Base-by-base conservation (phyloP, 192 early-diverging fungal species). In the Linnemannia schmuckeri region DNA sequence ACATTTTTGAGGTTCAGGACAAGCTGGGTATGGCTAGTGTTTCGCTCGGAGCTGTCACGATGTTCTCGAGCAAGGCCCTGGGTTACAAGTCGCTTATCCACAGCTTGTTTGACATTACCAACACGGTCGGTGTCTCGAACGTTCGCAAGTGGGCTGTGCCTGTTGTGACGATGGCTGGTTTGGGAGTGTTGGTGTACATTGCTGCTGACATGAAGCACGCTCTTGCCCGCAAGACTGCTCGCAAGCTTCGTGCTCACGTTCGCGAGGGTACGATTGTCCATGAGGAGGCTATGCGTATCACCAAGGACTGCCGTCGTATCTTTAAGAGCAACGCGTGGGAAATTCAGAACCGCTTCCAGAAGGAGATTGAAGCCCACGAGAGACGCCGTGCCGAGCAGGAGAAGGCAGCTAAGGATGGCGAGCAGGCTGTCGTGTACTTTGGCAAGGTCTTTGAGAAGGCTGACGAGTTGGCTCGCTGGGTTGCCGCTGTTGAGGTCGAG, bases 331-430 rank as follows among this genome's bases (percentile, higher is more conserved):
- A 93, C 79, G 94, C 93, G 5, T 94, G 93, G 93, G 93, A 94
- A 72, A 83, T 95, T 61, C 95, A 95, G 86, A 90, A 88, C 81
- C 90, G 91, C 22, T 92, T 94, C 88, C 93, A 95, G 88, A 91
- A 90, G 78, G 93, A 95, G 80, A 93, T 96, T 70, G 95, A 96
- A 80, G 90, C 91, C 24, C 92, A 95, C 72, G 93, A 96, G 78
- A 89, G 91, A 54, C 90, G 89, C 54, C 93, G 95, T 4, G 90
- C 88, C 8, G 90, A 94, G 47, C 91, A 93, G 76, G 86, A 93
- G 78, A 82, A 89, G 78, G 82, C 88, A 3, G 90, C 91, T 68
- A 91, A 92, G 69, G 83, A 91, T 20, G 92, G 93, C 1, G 92
- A 94, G 82, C 93, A 96, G 82, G 92, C 95, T 37, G 90, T 92